Evolutionary conservation across 805 yeast species (phyloP), one percentile per base, ranked within the genome.

Genomic region (Candida sphagnicola): DNA sequence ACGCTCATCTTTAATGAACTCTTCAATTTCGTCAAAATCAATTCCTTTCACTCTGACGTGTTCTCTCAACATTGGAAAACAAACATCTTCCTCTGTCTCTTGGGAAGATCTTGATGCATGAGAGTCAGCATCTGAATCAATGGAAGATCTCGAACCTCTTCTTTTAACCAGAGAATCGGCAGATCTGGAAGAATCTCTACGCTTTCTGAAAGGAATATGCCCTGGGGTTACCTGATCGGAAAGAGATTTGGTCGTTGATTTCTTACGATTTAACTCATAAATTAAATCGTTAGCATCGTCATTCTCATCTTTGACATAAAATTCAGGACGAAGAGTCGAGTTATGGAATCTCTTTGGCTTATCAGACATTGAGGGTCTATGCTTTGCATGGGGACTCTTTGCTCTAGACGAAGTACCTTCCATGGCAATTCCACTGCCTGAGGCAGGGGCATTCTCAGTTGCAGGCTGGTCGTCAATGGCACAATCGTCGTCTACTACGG

Each of bases 51-150:
- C 66, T 37, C 71, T 57, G 18, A 68, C 65, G 44, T 68, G 73
- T 43, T 82, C 83, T 3, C 85, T 80, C 35, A 79, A 66, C 87
- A 88, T 83, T 2, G 98, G 98, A 62, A 90, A 90, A 70, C 98
- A 91, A 32, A 91, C 99, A 74, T 91, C 98, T 56, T 88, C 96
- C 54, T 91, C 98, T 0, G 96, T 88, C 55, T 89, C 96, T 50
- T 86, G 95, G 3, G 90, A 81, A 14, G 81, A 78, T 47, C 88
- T 71, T 8, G 91, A 82, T 1, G 81, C 85, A 49, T 78, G 85
- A 1, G 90, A 83, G 49, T 77, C 83, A 15, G 72, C 74, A 47
- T 84, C 91, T 43, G 80, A 75, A 50, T 82, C 88, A 29, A 65
- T 59, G 11, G 74, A 51, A 5, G 66, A 46, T 43, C 58, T 46